Conservation (phyloP, 208 protist genomes). For the Leptomonas pyrrhocoris region DNA sequence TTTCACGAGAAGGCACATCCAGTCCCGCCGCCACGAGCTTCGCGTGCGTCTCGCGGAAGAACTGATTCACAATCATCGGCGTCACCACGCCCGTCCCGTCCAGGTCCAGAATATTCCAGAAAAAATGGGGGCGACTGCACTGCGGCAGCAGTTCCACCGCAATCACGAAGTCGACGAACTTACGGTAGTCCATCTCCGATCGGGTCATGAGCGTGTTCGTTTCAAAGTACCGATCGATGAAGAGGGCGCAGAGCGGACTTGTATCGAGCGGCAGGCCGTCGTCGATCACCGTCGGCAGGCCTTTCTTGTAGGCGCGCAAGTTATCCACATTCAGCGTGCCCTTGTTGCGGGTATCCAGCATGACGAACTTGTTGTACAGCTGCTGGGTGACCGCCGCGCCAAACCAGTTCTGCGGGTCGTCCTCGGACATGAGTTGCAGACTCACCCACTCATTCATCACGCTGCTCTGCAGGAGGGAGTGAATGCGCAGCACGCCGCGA, state of each 20-base stretch:
- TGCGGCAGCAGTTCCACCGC: conserved; percentile 85
- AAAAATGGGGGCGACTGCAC: conserved; percentile 79
- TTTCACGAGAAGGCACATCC: conserved; percentile 69
- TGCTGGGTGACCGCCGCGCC: conserved; percentile 69
- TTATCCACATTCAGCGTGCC: conserved; percentile 85
- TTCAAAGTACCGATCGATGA: conserved; percentile 92
- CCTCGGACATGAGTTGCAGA: conserved; percentile 81
- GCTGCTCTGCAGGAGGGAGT: conserved; percentile 73
- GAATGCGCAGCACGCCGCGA: conserved; percentile 77
- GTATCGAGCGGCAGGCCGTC: conserved; percentile 76
- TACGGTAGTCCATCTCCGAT: conserved; percentile 91
- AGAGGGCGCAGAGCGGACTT: conserved; percentile 80
- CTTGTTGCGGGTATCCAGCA: conserved; percentile 81
- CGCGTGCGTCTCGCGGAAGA: conserved; percentile 88
- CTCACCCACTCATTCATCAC: conserved; percentile 91
- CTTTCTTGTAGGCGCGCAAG: conserved; percentile 86
- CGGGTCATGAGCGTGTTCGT: conserved; percentile 86
- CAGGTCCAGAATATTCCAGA: conserved; percentile 92
- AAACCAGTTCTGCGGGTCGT: conserved; percentile 86
- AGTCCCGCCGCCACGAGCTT: conserved; percentile 73
- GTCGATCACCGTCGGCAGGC: conserved; percentile 81
- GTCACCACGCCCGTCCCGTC: conserved; percentile 68
- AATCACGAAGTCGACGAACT: conserved; percentile 94
- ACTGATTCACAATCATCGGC: conserved; percentile 81
- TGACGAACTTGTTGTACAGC: conserved; percentile 88